Percentiles rank a stretch among this genome's conserved stretches.
These are phyloP conservation scores for Neophaeococcomyces mojaviensis DNA, from an alignment of 2,329 filamentous ascomycete species.

Conservation along the genomic window DNA sequence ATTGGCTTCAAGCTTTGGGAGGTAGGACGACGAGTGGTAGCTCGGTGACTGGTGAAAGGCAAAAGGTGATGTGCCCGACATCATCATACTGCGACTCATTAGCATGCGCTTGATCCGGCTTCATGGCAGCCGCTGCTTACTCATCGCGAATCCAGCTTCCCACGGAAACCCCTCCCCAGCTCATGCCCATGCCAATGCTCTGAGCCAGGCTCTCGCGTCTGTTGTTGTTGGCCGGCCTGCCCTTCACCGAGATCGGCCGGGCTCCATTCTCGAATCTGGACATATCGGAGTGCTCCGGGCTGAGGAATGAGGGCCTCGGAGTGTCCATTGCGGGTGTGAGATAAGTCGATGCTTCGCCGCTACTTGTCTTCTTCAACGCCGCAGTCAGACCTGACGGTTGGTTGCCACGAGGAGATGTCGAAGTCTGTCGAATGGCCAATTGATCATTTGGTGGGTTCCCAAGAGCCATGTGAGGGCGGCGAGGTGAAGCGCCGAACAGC, in stretches of 20 bases:
- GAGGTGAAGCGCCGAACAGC: constrained; percentile 33
- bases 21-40: constrained; percentile 91
- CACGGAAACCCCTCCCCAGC: constrained; percentile 93
- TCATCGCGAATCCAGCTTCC: constrained; percentile 97
- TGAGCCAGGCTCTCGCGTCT: constrained; percentile 54
- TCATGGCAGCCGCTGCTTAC: constrained; percentile 53
- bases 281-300: constrained; percentile 24
- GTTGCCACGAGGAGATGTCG: constrained; percentile 51
- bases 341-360: constrained; percentile 29
- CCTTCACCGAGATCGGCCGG: constrained; percentile 52
- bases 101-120: background rate
- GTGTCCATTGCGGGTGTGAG: constrained; percentile 13
- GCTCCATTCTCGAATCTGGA: constrained; percentile 36
- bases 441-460: constrained; percentile 49
- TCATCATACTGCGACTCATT: constrained; percentile 63
- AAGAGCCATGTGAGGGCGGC: constrained; percentile 42
- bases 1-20: constrained; percentile 91
- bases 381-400: constrained; percentile 58
- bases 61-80: constrained; percentile 94
- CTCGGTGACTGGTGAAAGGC: constrained; percentile 76
- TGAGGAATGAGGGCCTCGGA: constrained; percentile 18
- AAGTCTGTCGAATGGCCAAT: constrained; percentile 50
- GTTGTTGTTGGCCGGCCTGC: constrained; percentile 20
- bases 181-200: constrained; percentile 70
- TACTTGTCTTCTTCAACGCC: constrained; percentile 47